Base-by-base conservation (phyloP, 805 yeast species). In the Kazachstania martiniae region DNA sequence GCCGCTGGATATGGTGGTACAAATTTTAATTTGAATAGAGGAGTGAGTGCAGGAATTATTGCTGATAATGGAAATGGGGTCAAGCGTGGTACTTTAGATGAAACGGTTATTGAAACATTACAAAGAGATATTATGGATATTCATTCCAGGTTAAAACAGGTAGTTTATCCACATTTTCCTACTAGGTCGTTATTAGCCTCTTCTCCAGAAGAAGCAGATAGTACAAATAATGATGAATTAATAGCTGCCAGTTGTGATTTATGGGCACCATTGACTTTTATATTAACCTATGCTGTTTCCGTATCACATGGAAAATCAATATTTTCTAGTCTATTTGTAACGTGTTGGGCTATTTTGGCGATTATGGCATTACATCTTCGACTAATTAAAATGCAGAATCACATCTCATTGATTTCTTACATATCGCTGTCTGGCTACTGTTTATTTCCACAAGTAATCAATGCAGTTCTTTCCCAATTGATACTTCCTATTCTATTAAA, bases 181-280 rank as follows among this genome's bases (percentile, higher is more conserved):
- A 28, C 42, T 2, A 33, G 40, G 9, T 31, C 36, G 21, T 16
- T 35, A 12, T 18, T 40, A 10, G 27, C 38, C 12, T 14, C 35
- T 7, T 16, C 33, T 5, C 27, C 27, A 10, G 19, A 14, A n/a
- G 37, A 33, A 21, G 29, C 30, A n/a, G 29, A 27, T 5, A 12
- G 16, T 7, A 26, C 13, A 6, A 24, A 23, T 18, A 12, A 14
- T 7, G 35, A 34, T 19, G 39, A 33, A 18, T 34, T 35, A n/a
- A 37, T 40, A 13, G 30, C 43, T 3, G 36, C 38, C 4, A 42
- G 43, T 35, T 45, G 53, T 25, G 62, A 57, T 35, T 41, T 57
- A 7, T 57, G 62, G 62, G 62, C 62, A 1, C 62, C 62, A 1
- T 33, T 57, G 10, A 32, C 47, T 4, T 53, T 57, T 19, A 45